These are phyloP conservation scores for Capsicum baccatum DNA, from an alignment of 257 asterid species.

Conservation along the genomic window DNA sequence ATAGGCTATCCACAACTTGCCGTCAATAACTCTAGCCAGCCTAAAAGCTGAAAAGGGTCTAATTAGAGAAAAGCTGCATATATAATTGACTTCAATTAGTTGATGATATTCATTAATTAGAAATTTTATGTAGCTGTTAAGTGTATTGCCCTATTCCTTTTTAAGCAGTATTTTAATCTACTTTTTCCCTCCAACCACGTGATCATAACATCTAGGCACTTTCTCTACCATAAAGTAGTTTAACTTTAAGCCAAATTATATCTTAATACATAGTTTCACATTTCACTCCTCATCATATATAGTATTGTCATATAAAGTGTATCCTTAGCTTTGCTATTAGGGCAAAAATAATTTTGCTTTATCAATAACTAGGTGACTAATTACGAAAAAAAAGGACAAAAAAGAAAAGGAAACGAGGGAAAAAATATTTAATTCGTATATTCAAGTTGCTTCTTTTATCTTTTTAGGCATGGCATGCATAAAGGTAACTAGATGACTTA, in stretches of 20 bases:
- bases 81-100: not conserved
- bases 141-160: not conserved
- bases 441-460: not conserved
- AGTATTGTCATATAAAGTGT: not conserved
- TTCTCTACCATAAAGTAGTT: not conserved
- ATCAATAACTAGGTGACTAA: too few species aligned
- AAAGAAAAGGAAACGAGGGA: not conserved
- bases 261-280: not conserved
- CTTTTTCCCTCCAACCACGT: not conserved
- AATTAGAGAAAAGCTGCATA: not conserved
- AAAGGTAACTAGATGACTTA: not conserved
- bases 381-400: not conserved
- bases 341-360: too few species aligned
- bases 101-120: not conserved
- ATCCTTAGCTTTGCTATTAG: not conserved
- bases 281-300: not conserved
- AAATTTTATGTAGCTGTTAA: not conserved
- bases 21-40: not conserved
- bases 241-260: not conserved
- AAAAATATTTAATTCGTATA: not conserved
- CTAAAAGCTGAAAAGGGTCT: conserved; percentile 18
- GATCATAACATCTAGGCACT: not conserved
- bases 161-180: not conserved
- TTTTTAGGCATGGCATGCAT: conserved; percentile 25
- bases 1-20: too few species aligned